These are phyloP conservation scores for Umbelopsis sp. DNA, from an alignment of 192 early-diverging fungal genomes.

Conservation along the genomic window DNA sequence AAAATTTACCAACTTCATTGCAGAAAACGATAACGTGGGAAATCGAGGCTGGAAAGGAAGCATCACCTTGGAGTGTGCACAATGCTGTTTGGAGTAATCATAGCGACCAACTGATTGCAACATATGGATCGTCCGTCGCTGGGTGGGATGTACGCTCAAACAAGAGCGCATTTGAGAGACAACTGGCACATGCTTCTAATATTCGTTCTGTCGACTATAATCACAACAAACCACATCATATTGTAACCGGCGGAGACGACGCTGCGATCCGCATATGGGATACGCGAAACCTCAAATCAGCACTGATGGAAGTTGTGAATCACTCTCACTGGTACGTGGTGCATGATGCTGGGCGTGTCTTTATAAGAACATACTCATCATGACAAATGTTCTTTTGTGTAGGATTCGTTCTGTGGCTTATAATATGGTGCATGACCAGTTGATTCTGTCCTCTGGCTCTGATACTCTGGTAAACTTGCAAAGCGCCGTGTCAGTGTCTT, in stretches of 20 bases:
- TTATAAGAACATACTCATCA: not conserved
- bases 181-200: conserved; percentile 72
- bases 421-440: conserved; percentile 92
- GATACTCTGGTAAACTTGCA: conserved; percentile 90
- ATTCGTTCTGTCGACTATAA: conserved; percentile 84
- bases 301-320: conserved; percentile 69
- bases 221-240: conserved; percentile 79
- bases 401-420: conserved; percentile 85
- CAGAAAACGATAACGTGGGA: not conserved
- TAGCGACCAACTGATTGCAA: conserved; percentile 56
- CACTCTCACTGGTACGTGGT: conserved; percentile 82
- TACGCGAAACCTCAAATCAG: conserved; percentile 50
- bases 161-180: conserved; percentile 42
- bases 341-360: not conserved
- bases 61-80: not conserved
- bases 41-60: conserved; percentile 17
- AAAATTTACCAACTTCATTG: not conserved
- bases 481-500: conserved; percentile 83
- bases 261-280: conserved; percentile 91
- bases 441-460: conserved; percentile 81
- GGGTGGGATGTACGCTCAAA: conserved; percentile 71
- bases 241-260: conserved; percentile 90
- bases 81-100: conserved; percentile 71
- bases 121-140: conserved; percentile 58
- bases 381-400: conserved; percentile 4